Conservation (phyloP, 2,329 filamentous ascomycete species). For the Colletotrichum caudatum region DNA sequence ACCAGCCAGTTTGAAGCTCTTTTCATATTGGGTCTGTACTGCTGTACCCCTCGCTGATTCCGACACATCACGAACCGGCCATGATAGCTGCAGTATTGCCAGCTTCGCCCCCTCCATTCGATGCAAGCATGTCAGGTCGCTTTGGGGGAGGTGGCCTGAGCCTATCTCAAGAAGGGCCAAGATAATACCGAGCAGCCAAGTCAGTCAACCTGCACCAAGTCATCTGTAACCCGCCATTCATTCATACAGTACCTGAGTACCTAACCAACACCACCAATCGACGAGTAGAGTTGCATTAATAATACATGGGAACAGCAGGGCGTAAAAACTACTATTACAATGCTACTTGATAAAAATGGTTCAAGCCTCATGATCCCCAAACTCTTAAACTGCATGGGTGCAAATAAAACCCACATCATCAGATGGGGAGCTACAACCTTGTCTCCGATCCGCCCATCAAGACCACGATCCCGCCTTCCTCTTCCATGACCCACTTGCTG, state of each 20-base stretch:
- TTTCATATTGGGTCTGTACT: neutral
- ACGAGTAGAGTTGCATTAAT: neutral
- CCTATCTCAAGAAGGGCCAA: neutral
- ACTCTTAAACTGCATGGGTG: neutral
- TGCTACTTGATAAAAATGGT: neutral
- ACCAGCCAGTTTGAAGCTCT: neutral
- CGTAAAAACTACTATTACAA: too few relatives aligned
- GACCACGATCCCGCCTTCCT: slow-evolving; percentile 27
- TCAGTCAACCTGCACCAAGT: neutral
- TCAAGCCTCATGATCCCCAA: neutral
- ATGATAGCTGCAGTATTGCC: neutral
- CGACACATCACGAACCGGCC: neutral
- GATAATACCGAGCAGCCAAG: neutral
- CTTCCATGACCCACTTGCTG: neutral
- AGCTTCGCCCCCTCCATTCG: neutral
- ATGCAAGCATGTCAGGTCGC: neutral
- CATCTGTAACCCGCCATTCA: neutral
- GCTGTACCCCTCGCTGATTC: neutral
- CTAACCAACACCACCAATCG: neutral
- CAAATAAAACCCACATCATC: neutral
- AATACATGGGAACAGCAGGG: neutral
- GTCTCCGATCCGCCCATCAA: slow-evolving; percentile 34
- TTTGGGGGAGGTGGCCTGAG: neutral
- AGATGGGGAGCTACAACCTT: slow-evolving; percentile 16
- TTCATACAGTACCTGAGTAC: neutral